Base-by-base conservation (phyloP, 768 basidiomycete species). In the Lactarius sp. region DNA sequence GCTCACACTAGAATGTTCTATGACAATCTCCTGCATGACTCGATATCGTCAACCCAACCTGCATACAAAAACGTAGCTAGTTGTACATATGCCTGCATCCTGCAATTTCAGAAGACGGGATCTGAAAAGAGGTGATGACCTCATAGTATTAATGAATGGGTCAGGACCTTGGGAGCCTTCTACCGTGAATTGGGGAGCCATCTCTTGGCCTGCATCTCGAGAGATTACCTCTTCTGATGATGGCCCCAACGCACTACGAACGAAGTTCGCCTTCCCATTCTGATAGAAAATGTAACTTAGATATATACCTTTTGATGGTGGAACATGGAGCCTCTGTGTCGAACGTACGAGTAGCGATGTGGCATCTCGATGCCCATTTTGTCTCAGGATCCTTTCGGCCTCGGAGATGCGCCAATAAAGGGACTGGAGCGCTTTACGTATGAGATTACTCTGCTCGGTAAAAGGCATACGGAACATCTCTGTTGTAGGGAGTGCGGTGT, bases 401-500 rank as follows among this genome's bases (percentile, higher is more conserved):
- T 56, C 22, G 3, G 56, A 56, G 10, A 57, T 50, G 2, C 41
- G 18, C 10, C 20, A 18, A 16, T 4, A 39, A n/a, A 66, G 10
- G 10, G 12, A 20, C 53, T 13, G 33, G 37, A 66, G 56, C 4
- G 36, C 60, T 7, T 62, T 20, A 27, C 61, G 61, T 61, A 62
- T 50, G 16, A 62, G 22, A 6, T 14, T 22, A 44, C 64, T 13
- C 33, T 51, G 41, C 31, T 56, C 62, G 18, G 27, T n/a, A 22
- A 66, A 52, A 9, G 62, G 44, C 37, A 61, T 56, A 7, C 56
- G 53, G 31, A 56, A 59, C 49, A 57, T 7, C 14, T 37, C 52
- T 13, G 56, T 59, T 3, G 56, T 64, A 6, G 65, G 65, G 33
- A 34, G 18, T 2, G 46, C 65, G n/a, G 55, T 7, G 37, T 66